Percentiles rank a stretch among this genome's conserved stretches.
Evolutionary conservation across 75 land plant species (phyloP).

Genomic region (Sequoiadendron giganteum): DNA sequence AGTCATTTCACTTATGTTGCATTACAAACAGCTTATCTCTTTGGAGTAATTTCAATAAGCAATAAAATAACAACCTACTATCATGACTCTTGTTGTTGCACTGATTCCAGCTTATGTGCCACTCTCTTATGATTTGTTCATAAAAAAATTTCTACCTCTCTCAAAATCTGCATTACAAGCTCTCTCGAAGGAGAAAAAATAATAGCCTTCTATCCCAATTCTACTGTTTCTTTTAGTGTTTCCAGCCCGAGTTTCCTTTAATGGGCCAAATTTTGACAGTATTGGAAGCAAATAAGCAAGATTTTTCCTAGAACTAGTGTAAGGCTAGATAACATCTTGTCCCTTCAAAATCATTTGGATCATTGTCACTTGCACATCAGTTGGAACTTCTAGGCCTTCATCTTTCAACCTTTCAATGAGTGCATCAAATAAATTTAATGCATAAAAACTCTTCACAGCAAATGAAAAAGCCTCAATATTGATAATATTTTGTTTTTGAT

Average conservation of each 20-base stretch:
- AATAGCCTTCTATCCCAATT: conserved; percentile 77
- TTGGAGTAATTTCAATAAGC: conserved; percentile 93
- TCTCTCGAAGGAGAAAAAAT: conserved; percentile 96
- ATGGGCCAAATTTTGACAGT: conserved; percentile 70
- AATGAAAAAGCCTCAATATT: conserved; percentile 44
- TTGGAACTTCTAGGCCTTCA: conserved; percentile 60
- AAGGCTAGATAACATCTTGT: conserved; percentile 95
- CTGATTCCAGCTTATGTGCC: no score
- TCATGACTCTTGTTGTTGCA: no score
- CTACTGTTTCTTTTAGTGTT: conserved; percentile 11
- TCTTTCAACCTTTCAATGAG: conserved; percentile 58
- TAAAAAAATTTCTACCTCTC: conserved; percentile 78
- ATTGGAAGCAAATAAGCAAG: conserved; percentile 93
- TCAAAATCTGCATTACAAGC: conserved; percentile 94
- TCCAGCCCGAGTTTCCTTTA: conserved; percentile 23
- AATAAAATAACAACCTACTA: conserved; percentile 78
- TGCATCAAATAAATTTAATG: conserved; percentile 58
- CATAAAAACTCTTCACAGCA: conserved; percentile 65
- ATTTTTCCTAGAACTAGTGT: conserved; percentile 96
- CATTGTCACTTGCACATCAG: conserved; percentile 81
- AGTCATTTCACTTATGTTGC: conserved; percentile 17
- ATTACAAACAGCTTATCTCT: conserved; percentile 83
- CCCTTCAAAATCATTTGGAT: conserved; percentile 67
- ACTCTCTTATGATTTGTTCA: conserved; percentile 61
- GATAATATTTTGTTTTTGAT: conserved; percentile 15